Conservation (phyloP, 2,329 filamentous ascomycete species). For the Stromatinia cepivora region DNA sequence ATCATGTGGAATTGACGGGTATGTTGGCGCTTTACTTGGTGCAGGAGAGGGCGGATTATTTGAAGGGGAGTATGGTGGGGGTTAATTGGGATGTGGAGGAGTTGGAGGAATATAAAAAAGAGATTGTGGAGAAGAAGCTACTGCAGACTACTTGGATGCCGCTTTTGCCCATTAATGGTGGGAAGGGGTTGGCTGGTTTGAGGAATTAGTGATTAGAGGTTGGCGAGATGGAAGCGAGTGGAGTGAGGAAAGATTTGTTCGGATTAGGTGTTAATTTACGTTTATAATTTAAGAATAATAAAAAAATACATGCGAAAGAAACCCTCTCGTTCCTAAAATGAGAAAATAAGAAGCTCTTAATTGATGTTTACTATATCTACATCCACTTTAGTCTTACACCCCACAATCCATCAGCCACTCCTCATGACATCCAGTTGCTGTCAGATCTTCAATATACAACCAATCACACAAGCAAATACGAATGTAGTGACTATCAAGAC, state of each 20-base stretch:
- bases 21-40: constrained; percentile 40
- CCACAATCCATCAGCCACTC: background rate
- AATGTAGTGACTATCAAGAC: background rate
- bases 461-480: constrained; percentile 5
- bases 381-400: background rate
- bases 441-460: background rate
- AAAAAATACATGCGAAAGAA: background rate
- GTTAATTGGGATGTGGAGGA: constrained; percentile 44
- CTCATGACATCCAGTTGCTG: background rate
- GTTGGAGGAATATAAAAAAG: constrained; percentile 36
- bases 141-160: constrained; percentile 27
- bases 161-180: background rate
- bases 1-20: constrained; percentile 40
- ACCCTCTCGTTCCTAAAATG: background rate
- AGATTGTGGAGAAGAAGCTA: constrained; percentile 37
- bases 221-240: background rate
- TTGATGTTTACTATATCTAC: background rate
- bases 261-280: background rate
- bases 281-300: background rate
- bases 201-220: background rate
- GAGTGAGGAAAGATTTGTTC: background rate
- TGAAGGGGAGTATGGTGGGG: constrained; percentile 35
- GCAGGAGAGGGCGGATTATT: constrained; percentile 40
- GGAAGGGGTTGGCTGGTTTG: background rate
- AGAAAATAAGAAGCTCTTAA: background rate